A percentile compares a stretch with the other conserved stretches of the same genome.
Evolutionary conservation across 768 basidiomycete genomes (phyloP).

Genomic region (Clitopilus hobsonii): DNA sequence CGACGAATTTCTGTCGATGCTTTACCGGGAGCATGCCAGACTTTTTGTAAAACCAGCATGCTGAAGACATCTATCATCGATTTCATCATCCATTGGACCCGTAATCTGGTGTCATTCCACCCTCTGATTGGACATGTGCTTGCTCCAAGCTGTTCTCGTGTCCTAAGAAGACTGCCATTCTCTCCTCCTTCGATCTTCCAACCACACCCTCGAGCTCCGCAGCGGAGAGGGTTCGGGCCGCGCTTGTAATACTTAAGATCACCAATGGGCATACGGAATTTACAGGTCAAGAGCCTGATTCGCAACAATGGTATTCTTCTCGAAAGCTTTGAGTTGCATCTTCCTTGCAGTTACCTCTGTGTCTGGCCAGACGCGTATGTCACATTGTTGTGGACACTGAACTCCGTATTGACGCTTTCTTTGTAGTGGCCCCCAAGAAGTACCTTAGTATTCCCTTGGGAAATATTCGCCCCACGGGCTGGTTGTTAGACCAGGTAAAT

Average conservation of each 20-base stretch:
- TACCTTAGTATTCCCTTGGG: conserved; percentile 36
- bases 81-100: no score
- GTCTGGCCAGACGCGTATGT: conserved; percentile 10
- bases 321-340: conserved; percentile 3
- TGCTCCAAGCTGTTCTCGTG: neutral
- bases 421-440: conserved; percentile 36
- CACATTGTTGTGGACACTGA: neutral
- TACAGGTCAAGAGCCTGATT: neutral
- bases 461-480: conserved; percentile 32
- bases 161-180: no score
- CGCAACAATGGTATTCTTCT: neutral
- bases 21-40: no score
- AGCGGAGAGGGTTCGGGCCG: neutral
- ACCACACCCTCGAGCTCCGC: no score
- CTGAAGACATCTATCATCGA: no score
- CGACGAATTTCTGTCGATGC: no score
- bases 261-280: neutral
- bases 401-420: neutral
- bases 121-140: conserved; percentile 12
- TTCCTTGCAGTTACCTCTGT: conserved; percentile 6
- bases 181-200: no score
- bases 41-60: no score
- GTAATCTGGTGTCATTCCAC: conserved; percentile 4
- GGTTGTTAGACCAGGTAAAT: conserved; percentile 37
- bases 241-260: neutral